Evolutionary conservation across 78 protist genomes (phyloP), one percentile per base, ranked within the genome.

Genomic region (Dictyostelium intermedium): DNA sequence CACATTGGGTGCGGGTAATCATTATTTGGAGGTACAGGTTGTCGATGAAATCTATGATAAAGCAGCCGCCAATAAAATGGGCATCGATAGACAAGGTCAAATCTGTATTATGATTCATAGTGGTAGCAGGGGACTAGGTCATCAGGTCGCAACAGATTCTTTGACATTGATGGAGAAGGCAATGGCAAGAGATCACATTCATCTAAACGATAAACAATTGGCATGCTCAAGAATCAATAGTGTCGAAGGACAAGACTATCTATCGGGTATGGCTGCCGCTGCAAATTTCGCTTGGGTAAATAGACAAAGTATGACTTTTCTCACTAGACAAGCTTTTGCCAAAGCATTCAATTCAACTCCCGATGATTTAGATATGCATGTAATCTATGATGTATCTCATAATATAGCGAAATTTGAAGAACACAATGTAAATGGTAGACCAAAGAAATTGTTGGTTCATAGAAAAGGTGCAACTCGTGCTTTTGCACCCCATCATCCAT

Each of bases 381-480:
- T 98, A 35, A 83, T 98, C 66, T 98, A 98, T 66, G 99, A 98
- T 83, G 99, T 98, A 9, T 96, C 98, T 8, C 99, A 98, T 91
- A 98, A 98, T 96, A 98, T 98, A 6, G 99, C 99, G 14, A 98
- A 98, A 83, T 82, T 97, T 11, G 97, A 97, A 47, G 96, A 96
- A 82, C 99, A 98, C 82, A 53, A 97, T 32, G 98, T 98, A 37
- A 95, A 98, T 74, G 99, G 99, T 23, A 35, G 79, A 81, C 66
- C 95, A 30, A 77, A 73, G 77, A 83, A 56, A 77, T 91, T 98
- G 0, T 96, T 99, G 11, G 99, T 99, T 4, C 99, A 99, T 83
- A 95, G 99, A 37, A 99, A 99, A 95, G 99, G 98, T 25, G 91
- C 99, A 9, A 99, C 99, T 34, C 91, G 99, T 1, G 99, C 99